Evolutionary conservation across 2,329 filamentous ascomycete species (phyloP).

Genomic region (Fusarium staphyleae): DNA sequence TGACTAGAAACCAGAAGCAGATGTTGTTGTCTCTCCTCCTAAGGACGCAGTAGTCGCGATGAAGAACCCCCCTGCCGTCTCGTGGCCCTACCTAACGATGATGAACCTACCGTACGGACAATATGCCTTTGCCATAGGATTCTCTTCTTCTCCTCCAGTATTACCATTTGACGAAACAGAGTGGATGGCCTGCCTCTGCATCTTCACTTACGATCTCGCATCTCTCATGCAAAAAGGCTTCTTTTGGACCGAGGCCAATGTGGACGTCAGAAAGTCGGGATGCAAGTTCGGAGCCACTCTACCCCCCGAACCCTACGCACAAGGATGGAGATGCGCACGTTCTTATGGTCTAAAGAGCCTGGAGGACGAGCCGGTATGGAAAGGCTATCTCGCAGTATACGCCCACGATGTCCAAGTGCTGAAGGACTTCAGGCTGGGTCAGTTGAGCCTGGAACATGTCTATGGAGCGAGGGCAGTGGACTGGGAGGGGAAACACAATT

Average conservation of each 20-base stretch:
- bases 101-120: too few species aligned
- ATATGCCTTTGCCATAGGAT: too few species aligned
- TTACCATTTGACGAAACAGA: too few species aligned
- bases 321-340: background rate
- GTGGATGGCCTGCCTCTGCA: too few species aligned
- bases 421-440: background rate
- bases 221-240: background rate
- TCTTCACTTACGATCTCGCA: background rate
- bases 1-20: too few species aligned
- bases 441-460: background rate
- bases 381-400: background rate
- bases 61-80: too few species aligned
- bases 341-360: background rate
- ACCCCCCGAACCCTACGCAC: background rate
- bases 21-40: too few species aligned
- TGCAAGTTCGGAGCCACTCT: background rate
- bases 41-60: too few species aligned
- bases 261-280: background rate
- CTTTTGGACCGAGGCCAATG: background rate
- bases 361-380: background rate
- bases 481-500: background rate
- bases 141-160: too few species aligned
- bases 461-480: background rate
- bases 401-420: background rate
- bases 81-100: too few species aligned